phyloP scores from a whole-genome alignment of 306 rosid genomes.

The Castanospermum australe region DNA sequence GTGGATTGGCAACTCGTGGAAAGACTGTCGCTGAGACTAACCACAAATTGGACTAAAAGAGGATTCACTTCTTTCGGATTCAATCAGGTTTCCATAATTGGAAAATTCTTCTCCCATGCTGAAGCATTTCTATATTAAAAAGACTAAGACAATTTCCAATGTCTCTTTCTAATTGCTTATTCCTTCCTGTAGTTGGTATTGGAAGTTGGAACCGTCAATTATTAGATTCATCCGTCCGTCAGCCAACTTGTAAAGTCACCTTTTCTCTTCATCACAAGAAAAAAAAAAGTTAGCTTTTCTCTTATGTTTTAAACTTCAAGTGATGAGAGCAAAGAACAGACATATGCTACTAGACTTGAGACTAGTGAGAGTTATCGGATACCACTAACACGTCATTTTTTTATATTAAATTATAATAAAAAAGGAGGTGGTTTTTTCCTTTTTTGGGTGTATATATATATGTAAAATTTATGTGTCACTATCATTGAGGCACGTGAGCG shows the following conservation, averaged over 20 bases:
- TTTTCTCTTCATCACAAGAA: neutral
- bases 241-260: neutral
- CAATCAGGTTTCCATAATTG: slow-evolving; percentile 17
- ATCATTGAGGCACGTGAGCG: too few relatives aligned
- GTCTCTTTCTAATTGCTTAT: neutral
- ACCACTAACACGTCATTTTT: too few relatives aligned
- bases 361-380: too few relatives aligned
- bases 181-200: neutral
- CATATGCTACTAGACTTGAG: too few relatives aligned
- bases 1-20: slow-evolving; percentile 3
- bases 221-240: neutral
- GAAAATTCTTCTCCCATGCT: slow-evolving; percentile 7
- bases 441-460: too few relatives aligned
- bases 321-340: too few relatives aligned
- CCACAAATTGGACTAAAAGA: neutral
- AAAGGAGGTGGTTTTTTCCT: too few relatives aligned
- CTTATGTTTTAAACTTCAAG: too few relatives aligned
- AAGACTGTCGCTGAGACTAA: neutral
- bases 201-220: neutral
- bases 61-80: neutral
- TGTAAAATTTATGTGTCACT: too few relatives aligned
- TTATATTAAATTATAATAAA: too few relatives aligned
- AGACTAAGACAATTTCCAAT: neutral
- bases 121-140: neutral
- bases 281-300: neutral